Evolutionary conservation across 2,329 filamentous ascomycete species (phyloP).

Genomic region (Fusarium sp.): DNA sequence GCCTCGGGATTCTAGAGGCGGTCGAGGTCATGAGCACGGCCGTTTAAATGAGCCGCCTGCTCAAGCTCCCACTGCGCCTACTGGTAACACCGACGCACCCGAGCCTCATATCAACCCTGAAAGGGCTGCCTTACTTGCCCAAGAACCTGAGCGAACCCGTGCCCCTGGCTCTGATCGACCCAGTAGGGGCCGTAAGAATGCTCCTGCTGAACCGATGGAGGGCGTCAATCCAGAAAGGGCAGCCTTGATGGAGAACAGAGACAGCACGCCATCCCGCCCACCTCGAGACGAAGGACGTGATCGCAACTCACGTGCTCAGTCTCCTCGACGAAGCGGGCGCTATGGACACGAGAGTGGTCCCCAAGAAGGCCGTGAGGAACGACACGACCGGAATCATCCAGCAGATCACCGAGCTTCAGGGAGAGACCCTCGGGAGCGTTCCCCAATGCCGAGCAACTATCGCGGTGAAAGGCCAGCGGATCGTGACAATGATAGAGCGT

Average conservation of each 20-base stretch:
- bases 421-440: constrained; percentile 50
- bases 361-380: constrained; percentile 60
- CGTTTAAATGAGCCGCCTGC: constrained; percentile 45
- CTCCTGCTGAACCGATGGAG: constrained; percentile 47
- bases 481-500: constrained; percentile 50
- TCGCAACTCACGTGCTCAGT: constrained; percentile 56
- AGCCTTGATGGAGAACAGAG: constrained; percentile 57
- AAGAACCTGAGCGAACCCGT: constrained; percentile 48
- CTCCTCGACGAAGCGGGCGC: constrained; percentile 59
- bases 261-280: constrained; percentile 50
- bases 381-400: constrained; percentile 57
- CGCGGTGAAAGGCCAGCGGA: constrained; percentile 55
- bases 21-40: constrained; percentile 44
- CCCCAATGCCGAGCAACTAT: constrained; percentile 44
- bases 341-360: constrained; percentile 46
- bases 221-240: constrained; percentile 63
- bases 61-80: constrained; percentile 41
- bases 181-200: constrained; percentile 45
- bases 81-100: constrained; percentile 42
- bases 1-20: constrained; percentile 46
- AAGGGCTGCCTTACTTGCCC: constrained; percentile 62
- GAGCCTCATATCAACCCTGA: constrained; percentile 68
- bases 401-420: constrained; percentile 47
- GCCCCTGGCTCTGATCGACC: constrained; percentile 47
- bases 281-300: constrained; percentile 60